phyloP scores from a whole-genome alignment of 2,329 filamentous ascomycete genomes.

The Diaporthe australafricana region DNA sequence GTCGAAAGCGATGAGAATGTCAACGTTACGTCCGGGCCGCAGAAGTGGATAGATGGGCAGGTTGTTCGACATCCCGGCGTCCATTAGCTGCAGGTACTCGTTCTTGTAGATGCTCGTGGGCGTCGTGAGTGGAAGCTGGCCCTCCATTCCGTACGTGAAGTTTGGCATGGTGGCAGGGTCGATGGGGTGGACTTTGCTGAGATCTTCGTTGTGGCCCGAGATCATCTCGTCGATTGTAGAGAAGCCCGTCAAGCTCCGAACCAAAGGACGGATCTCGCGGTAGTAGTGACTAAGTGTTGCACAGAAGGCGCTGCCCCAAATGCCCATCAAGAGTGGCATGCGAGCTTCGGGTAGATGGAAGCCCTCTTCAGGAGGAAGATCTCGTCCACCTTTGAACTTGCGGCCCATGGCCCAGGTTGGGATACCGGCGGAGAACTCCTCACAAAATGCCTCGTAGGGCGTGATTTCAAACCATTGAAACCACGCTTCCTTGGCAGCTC shows the following conservation, averaged over 20 bases:
- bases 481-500: conserved; percentile 78
- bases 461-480: conserved; percentile 99
- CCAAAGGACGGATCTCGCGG: conserved; percentile 86
- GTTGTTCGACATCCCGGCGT: conserved; percentile 99
- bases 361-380: conserved; percentile 72
- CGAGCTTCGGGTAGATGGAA: conserved; percentile 85
- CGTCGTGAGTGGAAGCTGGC: conserved; percentile 78
- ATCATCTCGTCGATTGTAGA: conserved; percentile 84
- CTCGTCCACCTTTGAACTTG: conserved; percentile 79
- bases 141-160: conserved; percentile 84
- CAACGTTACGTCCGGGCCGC: conserved; percentile 86
- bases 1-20: conserved; percentile 93
- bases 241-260: conserved; percentile 81
- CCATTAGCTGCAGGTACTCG: conserved; percentile 87
- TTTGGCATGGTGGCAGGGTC: conserved; percentile 93
- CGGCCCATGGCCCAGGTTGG: conserved; percentile 94
- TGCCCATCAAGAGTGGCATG: conserved; percentile 85
- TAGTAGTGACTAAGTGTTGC: conserved; percentile 97
- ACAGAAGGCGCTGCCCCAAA: conserved; percentile 98
- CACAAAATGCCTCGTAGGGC: conserved; percentile 94
- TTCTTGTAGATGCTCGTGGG: conserved; percentile 79
- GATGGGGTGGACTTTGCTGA: conserved; percentile 94
- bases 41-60: conserved; percentile 95
- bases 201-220: conserved; percentile 82
- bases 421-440: conserved; percentile 91